Evolutionary conservation across 2,329 filamentous ascomycete genomes (phyloP).

Genomic region (Botrytis pseudocinerea): DNA sequence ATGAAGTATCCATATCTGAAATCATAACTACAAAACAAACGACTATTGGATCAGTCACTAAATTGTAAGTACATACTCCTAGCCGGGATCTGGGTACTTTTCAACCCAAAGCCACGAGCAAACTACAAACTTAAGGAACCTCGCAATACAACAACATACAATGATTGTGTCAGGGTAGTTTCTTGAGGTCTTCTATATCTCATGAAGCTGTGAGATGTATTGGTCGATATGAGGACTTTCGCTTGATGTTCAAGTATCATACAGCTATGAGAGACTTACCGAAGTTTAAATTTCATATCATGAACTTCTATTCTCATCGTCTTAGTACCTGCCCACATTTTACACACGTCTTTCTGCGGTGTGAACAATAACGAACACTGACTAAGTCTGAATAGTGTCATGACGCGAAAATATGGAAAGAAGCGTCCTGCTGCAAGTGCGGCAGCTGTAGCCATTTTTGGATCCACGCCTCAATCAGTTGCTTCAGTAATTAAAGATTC

Average conservation of each 20-base stretch:
- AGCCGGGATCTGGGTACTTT: not conserved
- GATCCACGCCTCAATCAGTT: slow-evolving; percentile 1
- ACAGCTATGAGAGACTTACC: not conserved
- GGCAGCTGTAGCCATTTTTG: slow-evolving; percentile 27
- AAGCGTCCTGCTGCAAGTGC: slow-evolving; percentile 23
- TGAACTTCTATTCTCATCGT: not conserved
- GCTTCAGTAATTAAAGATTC: not conserved
- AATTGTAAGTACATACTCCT: not conserved
- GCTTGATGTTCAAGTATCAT: not conserved
- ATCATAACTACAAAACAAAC: not conserved
- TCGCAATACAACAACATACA: not conserved
- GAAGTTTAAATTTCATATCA: not conserved
- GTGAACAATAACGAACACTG: not conserved
- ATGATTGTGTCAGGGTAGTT: not conserved
- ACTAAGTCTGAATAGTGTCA: slow-evolving; percentile 9
- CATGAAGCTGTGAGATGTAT: not conserved
- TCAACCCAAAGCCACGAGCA: not conserved
- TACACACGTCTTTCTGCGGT: not conserved
- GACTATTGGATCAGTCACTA: not conserved
- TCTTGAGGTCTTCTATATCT: not conserved
- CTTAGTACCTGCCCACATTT: not conserved
- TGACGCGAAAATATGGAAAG: slow-evolving; percentile 29
- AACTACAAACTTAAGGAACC: not conserved
- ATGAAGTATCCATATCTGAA: not conserved
- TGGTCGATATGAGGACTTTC: not conserved